A percentile compares a stretch with the other conserved stretches of the same genome.
Evolutionary conservation across 2,329 filamentous ascomycete genomes (phyloP).

Genomic region (Arthrobotrys sinensis): DNA sequence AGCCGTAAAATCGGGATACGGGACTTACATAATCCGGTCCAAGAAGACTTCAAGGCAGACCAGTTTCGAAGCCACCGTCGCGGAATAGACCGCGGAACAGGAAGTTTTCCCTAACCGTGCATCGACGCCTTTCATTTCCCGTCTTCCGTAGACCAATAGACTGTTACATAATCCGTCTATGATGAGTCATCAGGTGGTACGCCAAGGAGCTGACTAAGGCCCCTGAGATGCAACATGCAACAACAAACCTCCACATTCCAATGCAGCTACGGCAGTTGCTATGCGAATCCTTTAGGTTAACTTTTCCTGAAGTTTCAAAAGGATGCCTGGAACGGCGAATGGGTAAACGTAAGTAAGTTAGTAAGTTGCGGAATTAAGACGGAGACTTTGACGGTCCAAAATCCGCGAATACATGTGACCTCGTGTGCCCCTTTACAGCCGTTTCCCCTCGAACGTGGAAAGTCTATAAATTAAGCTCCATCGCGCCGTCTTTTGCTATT

Average conservation of each 20-base stretch:
- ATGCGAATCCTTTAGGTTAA: conserved; percentile 24
- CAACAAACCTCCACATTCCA: conserved; percentile 27
- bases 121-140: conserved; percentile 3
- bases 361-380: conserved; percentile 32
- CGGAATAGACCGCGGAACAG: conserved; percentile 9
- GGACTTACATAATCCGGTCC: conserved; percentile 30
- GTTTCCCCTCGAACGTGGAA: conserved; percentile 18
- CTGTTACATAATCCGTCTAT: conserved; percentile 44
- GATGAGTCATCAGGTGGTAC: conserved; percentile 45
- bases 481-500: conserved; percentile 37
- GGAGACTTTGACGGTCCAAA: conserved; percentile 8
- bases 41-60: neutral
- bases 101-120: neutral
- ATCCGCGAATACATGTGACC: conserved; percentile 49
- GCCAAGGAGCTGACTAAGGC: conserved; percentile 55
- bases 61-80: neutral
- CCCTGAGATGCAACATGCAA: conserved; percentile 41
- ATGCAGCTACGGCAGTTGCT: conserved; percentile 19
- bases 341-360: too few species aligned
- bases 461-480: conserved; percentile 57
- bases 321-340: neutral
- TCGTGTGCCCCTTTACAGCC: conserved; percentile 14
- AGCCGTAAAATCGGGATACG: conserved; percentile 20
- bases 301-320: conserved; percentile 3
- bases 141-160: conserved; percentile 16